Conservation (phyloP, 2,329 filamentous ascomycete genomes). For the Calonectria pauciramosa region DNA sequence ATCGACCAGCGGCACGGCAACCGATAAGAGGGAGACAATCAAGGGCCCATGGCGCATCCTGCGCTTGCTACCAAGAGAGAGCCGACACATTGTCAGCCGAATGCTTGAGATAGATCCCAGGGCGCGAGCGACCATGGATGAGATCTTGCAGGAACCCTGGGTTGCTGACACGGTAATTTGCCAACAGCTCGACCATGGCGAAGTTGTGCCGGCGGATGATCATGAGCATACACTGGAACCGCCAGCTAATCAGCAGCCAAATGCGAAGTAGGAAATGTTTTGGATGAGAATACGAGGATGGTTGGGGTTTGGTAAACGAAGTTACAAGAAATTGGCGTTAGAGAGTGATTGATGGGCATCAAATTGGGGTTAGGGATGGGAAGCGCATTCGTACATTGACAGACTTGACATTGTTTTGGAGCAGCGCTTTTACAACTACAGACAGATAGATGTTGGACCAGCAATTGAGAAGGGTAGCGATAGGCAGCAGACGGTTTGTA, state of each 20-base stretch:
- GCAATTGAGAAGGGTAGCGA: conserved; percentile 36
- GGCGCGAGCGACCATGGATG: conserved; percentile 85
- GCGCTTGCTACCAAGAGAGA: conserved; percentile 89
- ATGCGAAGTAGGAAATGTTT: conserved; percentile 37
- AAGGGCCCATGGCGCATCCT: conserved; percentile 93
- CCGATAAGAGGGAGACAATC: conserved; percentile 81
- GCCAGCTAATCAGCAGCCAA: conserved; percentile 60
- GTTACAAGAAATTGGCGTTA: conserved; percentile 41
- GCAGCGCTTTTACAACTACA: conserved; percentile 32
- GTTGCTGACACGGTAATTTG: conserved; percentile 89
- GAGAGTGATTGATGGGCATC: conserved; percentile 30
- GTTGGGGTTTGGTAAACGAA: not conserved
- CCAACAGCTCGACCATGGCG: conserved; percentile 78
- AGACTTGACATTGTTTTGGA: conserved; percentile 26
- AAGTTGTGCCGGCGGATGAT: conserved; percentile 78
- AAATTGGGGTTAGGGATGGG: conserved; percentile 27
- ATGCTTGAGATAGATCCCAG: conserved; percentile 94
- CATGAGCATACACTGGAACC: conserved; percentile 91
- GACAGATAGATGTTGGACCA: conserved; percentile 43
- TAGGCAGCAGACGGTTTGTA: conserved; percentile 26
- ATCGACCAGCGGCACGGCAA: conserved; percentile 45
- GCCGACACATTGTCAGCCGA: conserved; percentile 86
- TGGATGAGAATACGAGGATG: not conserved
- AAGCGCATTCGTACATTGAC: conserved; percentile 36
- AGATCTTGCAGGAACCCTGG: conserved; percentile 92